These are phyloP conservation scores for Penicillium verrucosum DNA, from an alignment of 2,329 filamentous ascomycete species.

Conservation along the genomic window DNA sequence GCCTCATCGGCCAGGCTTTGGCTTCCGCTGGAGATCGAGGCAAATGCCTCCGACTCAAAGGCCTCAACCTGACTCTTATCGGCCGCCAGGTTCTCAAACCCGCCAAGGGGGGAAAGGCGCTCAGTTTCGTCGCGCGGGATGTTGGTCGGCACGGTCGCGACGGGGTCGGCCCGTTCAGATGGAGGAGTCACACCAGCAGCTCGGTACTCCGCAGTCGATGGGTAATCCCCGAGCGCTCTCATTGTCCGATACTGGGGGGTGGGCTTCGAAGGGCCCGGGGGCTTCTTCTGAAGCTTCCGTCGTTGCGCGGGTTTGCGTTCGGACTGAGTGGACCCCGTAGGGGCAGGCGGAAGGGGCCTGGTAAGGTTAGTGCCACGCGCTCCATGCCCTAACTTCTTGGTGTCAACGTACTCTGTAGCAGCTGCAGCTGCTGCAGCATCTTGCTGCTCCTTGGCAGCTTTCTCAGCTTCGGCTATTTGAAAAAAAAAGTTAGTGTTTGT, in stretches of 20 bases:
- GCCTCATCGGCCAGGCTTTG: constrained; percentile 3
- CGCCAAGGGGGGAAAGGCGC: constrained; percentile 1
- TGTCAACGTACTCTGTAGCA: constrained; percentile 5
- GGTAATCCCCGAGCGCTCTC: constrained; percentile 25
- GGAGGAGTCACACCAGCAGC: constrained; percentile 19
- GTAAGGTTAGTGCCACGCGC: constrained; percentile 23
- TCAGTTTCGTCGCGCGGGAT: constrained; percentile 6
- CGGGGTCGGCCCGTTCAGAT: constrained; percentile 19
- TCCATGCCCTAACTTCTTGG: constrained; percentile 17
- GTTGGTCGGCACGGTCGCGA: constrained; percentile 7
- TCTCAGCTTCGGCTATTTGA: not conserved
- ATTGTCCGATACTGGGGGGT: constrained; percentile 8
- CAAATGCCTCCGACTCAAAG: not conserved
- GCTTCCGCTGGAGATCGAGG: not conserved
- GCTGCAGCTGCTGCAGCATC: not conserved
- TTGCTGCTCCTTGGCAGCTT: not conserved
- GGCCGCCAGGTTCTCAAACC: not conserved
- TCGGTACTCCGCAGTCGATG: constrained; percentile 21
- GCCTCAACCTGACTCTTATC: constrained; percentile 5
- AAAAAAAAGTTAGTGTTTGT: not conserved
- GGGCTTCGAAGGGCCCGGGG: constrained; percentile 13
- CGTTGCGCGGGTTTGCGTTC: constrained; percentile 14
- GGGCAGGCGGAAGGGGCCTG: constrained; percentile 21
- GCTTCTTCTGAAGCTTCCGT: constrained; percentile 18
- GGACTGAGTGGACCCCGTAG: constrained; percentile 19